Evolutionary conservation across 192 early-diverging fungal genomes (phyloP), one percentile per base, ranked within the genome.

Genomic region (Entomortierella chlamydospora): DNA sequence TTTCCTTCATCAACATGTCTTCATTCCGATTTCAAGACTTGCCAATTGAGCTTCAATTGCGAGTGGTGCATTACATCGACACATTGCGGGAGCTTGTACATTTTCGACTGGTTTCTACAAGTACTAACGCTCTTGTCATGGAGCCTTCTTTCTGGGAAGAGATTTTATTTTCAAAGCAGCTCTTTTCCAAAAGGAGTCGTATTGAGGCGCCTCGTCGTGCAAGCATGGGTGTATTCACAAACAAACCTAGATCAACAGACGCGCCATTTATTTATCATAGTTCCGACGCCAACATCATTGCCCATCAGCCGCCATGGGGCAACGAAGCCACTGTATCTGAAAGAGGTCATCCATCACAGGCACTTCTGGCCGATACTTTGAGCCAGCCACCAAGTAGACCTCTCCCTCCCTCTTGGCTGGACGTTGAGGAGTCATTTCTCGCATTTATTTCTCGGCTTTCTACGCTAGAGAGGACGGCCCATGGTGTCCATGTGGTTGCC

Each of bases 141-240:
- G 73, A 78, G 25, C 73, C 73, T 9, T 12, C 28, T 0, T 78
- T 78, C 56, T 78, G 73, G 73, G 49, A 22, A 17, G 39, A 25
- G 25, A 45, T 78, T 13, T 33, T 23, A 6, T 68, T 69, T n/a
- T 64, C 61, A 25, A 59, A 57, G 30, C 57, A 56, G 34, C 59
- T 15, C 9, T 53, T 25, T 23, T 53, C 60, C 45, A 63, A 61
- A 37, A 26, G 22, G n/a, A 37, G 56, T 43, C 15, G 57, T 29
- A 39, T 39, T 22, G 4, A 45, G 26, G 1, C 26, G 34, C 12
- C 13, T 18, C 39, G 49, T 9, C 18, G n/a, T n/a, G n/a, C n/a
- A n/a, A n/a, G n/a, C n/a, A n/a, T n/a, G n/a, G n/a, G n/a, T n/a
- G n/a, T n/a, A n/a, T n/a, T n/a, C n/a, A n/a, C n/a, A n/a, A n/a